Base-by-base conservation (phyloP, 371 early-diverging fungal genomes). In the Mortierella sp. region DNA sequence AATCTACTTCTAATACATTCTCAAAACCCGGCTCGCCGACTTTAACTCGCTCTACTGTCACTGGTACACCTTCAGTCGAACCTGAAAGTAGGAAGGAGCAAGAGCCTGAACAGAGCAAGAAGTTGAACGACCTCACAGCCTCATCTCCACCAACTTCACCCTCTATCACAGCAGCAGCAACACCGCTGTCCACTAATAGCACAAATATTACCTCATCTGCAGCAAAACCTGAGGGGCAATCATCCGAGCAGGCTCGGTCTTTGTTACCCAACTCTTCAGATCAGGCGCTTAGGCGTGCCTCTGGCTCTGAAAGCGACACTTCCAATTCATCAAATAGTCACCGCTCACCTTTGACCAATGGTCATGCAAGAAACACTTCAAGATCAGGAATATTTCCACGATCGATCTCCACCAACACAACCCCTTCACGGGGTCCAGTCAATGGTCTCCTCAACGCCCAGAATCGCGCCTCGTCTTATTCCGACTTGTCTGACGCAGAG, bases 231-330 rank as follows among this genome's bases (percentile, higher is more conserved):
- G 43, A 22, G 24, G 5, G 20, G 16, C 18, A 40, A 11, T 9
- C 22, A 14, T 39, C 62, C 18, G 39, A 45, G n/a, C 24, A 40
- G 49, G 6, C 35, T 16, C 57, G 30, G 5, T 30, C 68, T 3
- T 35, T 63, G 5, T 52, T 57, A 22, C 60, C 24, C 22, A 61
- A 55, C 6, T 16, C 61, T 3, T 51, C 55, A 1, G 61, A 63
- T 18, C 64, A 62, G 14, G 55, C 55, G 20, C 47, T 16, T 18
- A n/a, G 47, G 22, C 60, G 72, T 5, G 28, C 47, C 2, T 75
- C 80, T 3, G 65, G 63, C 16, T 74, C 80, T 1, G 75, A 61
- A n/a, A 79, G 80, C 26, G 75, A 79, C 39, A 59, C 66, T 3
- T 78, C 78, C 57, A 69, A 45, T 18, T 62, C 72, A 6, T 71